Evolutionary conservation across 352 stramenopile genomes (phyloP).

Genomic region (Pythium volutum): DNA sequence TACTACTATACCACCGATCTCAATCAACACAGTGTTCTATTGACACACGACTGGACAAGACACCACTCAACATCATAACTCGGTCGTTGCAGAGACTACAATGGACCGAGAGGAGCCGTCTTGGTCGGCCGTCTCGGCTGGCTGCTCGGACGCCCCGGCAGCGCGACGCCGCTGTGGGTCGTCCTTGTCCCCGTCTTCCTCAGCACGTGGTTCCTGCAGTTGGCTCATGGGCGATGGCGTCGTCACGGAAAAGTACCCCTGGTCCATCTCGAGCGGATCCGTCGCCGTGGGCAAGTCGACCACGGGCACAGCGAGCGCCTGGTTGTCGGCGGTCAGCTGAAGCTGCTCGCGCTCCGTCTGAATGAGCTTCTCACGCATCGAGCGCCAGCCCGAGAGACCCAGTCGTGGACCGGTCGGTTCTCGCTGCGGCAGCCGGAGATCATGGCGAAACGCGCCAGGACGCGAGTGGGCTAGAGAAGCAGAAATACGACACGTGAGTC

Average conservation of each 20-base stretch:
- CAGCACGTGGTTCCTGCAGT: background rate
- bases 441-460: conserved; percentile 7
- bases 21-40: background rate
- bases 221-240: conserved; percentile 24
- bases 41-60: background rate
- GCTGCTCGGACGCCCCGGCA: background rate
- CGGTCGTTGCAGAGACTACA: background rate
- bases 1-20: too few relatives aligned
- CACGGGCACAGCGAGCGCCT: conserved; percentile 4
- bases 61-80: conserved; percentile 1
- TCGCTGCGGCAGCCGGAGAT: conserved; percentile 12
- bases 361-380: conserved; percentile 57
- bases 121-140: background rate
- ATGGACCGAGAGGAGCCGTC: too few relatives aligned
- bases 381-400: conserved; percentile 45
- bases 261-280: conserved; percentile 31
- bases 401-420: conserved; percentile 36
- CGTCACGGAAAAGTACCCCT: conserved; percentile 39
- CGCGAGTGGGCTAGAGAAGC: background rate
- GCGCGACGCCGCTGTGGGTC: background rate
- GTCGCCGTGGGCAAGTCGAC: conserved; percentile 2
- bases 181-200: background rate
- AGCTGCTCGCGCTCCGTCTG: conserved; percentile 26
- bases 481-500: too few relatives aligned
- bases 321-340: background rate